phyloP scores from a whole-genome alignment of 106 monocot genomes.

The Cymbidium sinense region DNA sequence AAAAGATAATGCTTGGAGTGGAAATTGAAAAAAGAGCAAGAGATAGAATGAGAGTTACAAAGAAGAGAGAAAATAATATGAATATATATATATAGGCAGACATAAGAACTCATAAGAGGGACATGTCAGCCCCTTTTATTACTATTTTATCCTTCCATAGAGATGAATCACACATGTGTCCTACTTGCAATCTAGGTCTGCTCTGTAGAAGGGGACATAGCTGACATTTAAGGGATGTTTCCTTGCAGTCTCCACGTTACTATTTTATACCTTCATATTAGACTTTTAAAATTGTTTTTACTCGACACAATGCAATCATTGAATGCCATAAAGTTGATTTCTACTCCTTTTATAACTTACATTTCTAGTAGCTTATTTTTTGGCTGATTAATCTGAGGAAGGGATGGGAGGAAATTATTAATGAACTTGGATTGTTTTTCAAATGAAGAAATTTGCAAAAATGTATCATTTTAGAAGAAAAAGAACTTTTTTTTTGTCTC shows the following conservation, averaged over 20 bases:
- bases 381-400: neutral
- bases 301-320: neutral
- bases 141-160: too few relatives aligned
- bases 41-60: too few relatives aligned
- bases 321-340: neutral
- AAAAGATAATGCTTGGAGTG: too few relatives aligned
- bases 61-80: too few relatives aligned
- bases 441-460: neutral
- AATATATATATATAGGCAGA: too few relatives aligned
- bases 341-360: neutral
- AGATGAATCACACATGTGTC: too few relatives aligned
- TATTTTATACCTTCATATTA: neutral
- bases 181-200: too few relatives aligned
- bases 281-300: neutral
- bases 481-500: too few relatives aligned
- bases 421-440: neutral
- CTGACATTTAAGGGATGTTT: neutral
- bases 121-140: too few relatives aligned
- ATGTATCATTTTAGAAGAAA: neutral
- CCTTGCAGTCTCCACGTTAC: neutral
- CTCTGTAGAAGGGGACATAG: too few relatives aligned
- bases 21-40: too few relatives aligned
- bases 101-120: too few relatives aligned
- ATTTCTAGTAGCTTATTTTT: neutral
- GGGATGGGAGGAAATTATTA: neutral